Base-by-base conservation (phyloP, 2,329 filamentous ascomycete genomes). In the Microsporum ferrugineum region DNA sequence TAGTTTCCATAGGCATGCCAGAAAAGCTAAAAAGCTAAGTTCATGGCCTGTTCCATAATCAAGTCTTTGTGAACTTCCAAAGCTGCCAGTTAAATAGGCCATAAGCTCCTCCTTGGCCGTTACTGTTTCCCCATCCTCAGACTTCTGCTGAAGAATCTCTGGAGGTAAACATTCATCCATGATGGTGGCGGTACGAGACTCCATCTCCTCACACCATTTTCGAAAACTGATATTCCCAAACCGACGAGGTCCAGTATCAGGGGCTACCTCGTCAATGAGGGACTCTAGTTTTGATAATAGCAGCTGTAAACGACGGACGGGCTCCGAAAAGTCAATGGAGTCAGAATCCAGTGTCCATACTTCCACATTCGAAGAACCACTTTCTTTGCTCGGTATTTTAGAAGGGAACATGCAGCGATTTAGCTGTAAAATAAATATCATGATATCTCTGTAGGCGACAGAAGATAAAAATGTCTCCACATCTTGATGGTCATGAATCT, bases 31-130 rank as follows among this genome's bases (percentile, higher is more conserved):
- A 69, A 99, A 99, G 74, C 89, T 96, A 58, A 99, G 78, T 71
- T 99, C 94, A 72, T 99, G 94, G 0, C 94, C 94, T 0, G 94
- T 97, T 1, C 94, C 94, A 70, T 96, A 99, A 75, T 99, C 94
- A 31, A 99, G 79, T 60, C 94, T 80, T 69, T 96, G 90, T 0
- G 89, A 75, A 70, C 91, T 97, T 2, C 94, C 94, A 74, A 96
- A 96, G 3, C 83, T 84, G 12, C 91, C 91, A 2, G 95, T 73
- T 1, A 99, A 81, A 71, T 99, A 99, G 47, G 83, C 80, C 61
- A 79, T 80, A 6, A 96, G 76, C 74, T 97, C 92, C 56, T 82
- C 80, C 66, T 80, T 78, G 3, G 84, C 82, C 1, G 79, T 77
- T 17, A 76, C 73, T 2, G 72, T 73, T 14, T 71, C 69, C 8